A percentile compares a stretch with the other conserved stretches of the same genome.
Conservation (phyloP, 1,139 yeast species). For the Pneumocystis carinii region DNA sequence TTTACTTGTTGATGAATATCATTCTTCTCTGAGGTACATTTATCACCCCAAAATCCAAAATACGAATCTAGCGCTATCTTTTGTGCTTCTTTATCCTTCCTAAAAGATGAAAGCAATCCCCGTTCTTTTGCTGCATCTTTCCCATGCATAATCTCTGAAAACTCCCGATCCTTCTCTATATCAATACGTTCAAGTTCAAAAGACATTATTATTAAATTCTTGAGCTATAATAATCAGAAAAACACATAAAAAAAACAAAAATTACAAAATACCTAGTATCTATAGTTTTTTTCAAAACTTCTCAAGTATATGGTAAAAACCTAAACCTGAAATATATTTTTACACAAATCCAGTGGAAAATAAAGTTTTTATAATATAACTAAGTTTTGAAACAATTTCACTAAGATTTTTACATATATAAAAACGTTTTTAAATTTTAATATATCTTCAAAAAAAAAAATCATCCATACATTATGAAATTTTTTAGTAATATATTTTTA, state of each 20-base stretch:
- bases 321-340: no score
- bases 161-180: not conserved
- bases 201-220: not conserved
- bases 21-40: conserved; percentile 41
- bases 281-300: not conserved
- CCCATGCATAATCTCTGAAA: conserved; percentile 62
- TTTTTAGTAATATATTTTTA: no score
- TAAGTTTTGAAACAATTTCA: no score
- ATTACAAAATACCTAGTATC: not conserved
- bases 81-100: conserved; percentile 67
- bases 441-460: no score
- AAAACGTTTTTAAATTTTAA: no score
- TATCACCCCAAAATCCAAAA: conserved; percentile 84
- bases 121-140: conserved; percentile 43
- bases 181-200: not conserved
- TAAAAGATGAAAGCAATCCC: conserved; percentile 63
- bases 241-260: not conserved
- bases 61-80: conserved; percentile 76
- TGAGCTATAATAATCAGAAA: not conserved
- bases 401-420: no score
- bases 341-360: no score
- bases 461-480: no score
- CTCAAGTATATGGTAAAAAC: no score
- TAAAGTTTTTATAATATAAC: no score
- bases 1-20: conserved; percentile 36